Evolutionary conservation across 768 basidiomycete species (phyloP), one percentile per base, ranked within the genome.

Genomic region (Panaeolus cyanescens): DNA sequence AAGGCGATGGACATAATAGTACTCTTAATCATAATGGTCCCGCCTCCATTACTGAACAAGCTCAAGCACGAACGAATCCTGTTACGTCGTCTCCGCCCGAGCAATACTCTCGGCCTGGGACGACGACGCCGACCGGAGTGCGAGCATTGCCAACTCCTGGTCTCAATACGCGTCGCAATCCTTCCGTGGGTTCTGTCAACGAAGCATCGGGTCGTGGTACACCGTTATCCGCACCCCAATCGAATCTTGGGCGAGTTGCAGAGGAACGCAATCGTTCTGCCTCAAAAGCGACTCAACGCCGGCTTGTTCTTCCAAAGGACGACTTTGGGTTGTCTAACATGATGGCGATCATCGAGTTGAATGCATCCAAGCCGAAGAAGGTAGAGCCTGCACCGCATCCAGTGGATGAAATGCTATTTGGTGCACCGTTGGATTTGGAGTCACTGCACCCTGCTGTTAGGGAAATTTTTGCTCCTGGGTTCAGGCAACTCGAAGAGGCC

Each of bases 291-390:
- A 70, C 77, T 1, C 74, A 74, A 54, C 85, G 79, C 63, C 82
- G 75, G 45, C 78, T 81, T 32, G 71, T 84, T 40, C 73, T 90
- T 54, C 85, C 85, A n/a, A 83, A 81, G 62, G 88, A 96, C 69
- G 93, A 96, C 72, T 96, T 96, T 74, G 95, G 95, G 1, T 78
- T 96, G 25, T 76, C 85, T 7, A 83, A 88, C 56, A 95, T 97
- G 92, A 83, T 97, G 83, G 89, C 92, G 25, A 81, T 96, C 40
- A 94, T 97, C 59, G 90, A 95, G 72, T 82, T 83, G 34, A 80
- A 82, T 32, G 69, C 67, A 25, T 70, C 72, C 37, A 68, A 77
- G 57, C 67, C 71, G 32, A 79, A 73, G 59, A 71, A 69, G 55
- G 68, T 74, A 39, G 73, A 75, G 36, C 75, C 73, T 9, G 73